phyloP scores from a whole-genome alignment of 1,139 yeast genomes.

The Taphrina betulina region DNA sequence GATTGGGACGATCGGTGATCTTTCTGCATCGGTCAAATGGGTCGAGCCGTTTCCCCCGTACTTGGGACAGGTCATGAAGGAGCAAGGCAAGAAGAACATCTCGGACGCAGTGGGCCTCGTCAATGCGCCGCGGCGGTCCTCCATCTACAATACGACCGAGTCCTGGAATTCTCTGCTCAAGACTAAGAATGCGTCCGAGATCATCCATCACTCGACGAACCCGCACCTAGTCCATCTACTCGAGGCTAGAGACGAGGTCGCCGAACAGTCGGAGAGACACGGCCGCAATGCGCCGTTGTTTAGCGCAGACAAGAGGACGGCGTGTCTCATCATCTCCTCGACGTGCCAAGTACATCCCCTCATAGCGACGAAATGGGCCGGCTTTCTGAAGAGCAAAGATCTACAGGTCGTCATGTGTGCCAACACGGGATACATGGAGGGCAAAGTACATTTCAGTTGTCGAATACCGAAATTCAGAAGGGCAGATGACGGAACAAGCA shows the following conservation, averaged over 20 bases:
- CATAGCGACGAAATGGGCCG: constrained; percentile 25
- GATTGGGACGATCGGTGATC: constrained; percentile 27
- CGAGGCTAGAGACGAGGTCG: constrained; percentile 25
- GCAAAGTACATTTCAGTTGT: constrained; percentile 27
- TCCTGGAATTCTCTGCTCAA: constrained; percentile 22
- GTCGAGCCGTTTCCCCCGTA: constrained; percentile 24
- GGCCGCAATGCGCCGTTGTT: constrained; percentile 28
- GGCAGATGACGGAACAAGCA: constrained; percentile 25
- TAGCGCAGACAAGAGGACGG: constrained; percentile 20
- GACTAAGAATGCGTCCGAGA: constrained; percentile 3
- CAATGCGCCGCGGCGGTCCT: constrained; percentile 25
- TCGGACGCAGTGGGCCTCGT: constrained; percentile 25
- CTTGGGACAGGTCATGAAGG: constrained; percentile 14
- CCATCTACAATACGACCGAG: constrained; percentile 16
- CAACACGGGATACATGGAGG: constrained; percentile 29
- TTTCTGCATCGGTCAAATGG: constrained; percentile 23
- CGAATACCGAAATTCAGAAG: constrained; percentile 19
- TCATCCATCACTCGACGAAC: constrained; percentile 16
- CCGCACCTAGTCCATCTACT: constrained; percentile 7
- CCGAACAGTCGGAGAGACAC: constrained; percentile 11
- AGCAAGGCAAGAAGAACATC: constrained; percentile 17
- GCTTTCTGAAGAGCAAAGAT: constrained; percentile 23
- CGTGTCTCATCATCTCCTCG: constrained; percentile 19
- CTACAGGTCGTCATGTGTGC: constrained; percentile 25
- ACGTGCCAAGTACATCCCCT: constrained; percentile 30